Evolutionary conservation across 345 rosid genomes (phyloP).

Genomic region (Populus euphratica): DNA sequence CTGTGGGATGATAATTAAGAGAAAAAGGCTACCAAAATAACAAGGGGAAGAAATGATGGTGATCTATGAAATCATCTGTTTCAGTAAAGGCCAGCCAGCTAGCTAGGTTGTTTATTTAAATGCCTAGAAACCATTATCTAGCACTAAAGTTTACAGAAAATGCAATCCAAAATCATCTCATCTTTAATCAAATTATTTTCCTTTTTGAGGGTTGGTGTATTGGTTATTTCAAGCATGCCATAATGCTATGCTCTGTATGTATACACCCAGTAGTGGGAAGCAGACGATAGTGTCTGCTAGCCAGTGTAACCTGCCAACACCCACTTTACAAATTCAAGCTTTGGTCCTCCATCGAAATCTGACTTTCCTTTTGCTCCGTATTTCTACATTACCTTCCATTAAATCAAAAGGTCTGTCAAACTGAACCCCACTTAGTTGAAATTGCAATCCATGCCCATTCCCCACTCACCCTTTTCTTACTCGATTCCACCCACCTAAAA

Average conservation of each 20-base stretch:
- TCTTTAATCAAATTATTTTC: background rate
- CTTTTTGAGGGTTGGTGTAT: background rate
- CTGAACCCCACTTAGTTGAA: constrained; percentile 39
- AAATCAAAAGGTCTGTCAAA: constrained; percentile 11
- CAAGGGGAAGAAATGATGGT: background rate
- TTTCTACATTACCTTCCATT: constrained; percentile 10
- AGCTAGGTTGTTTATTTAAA: background rate
- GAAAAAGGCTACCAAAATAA: background rate
- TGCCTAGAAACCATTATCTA: background rate
- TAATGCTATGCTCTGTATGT: background rate
- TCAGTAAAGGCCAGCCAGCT: background rate
- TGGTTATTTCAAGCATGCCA: background rate
- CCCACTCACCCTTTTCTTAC: constrained; percentile 14
- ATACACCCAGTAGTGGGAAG: constrained; percentile 24
- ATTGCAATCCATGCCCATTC: constrained; percentile 23
- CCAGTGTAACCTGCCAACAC: constrained; percentile 12
- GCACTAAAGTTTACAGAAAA: background rate
- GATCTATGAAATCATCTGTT: background rate
- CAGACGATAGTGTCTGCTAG: constrained; percentile 20
- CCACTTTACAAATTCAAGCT: background rate
- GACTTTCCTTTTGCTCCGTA: constrained; percentile 16
- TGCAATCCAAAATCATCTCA: background rate
- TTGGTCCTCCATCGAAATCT: constrained; percentile 5
- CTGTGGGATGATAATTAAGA: background rate
- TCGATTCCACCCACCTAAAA: constrained; percentile 5